Conservation (phyloP, 2,329 filamentous ascomycete species). For the Colletotrichum endophyticum region DNA sequence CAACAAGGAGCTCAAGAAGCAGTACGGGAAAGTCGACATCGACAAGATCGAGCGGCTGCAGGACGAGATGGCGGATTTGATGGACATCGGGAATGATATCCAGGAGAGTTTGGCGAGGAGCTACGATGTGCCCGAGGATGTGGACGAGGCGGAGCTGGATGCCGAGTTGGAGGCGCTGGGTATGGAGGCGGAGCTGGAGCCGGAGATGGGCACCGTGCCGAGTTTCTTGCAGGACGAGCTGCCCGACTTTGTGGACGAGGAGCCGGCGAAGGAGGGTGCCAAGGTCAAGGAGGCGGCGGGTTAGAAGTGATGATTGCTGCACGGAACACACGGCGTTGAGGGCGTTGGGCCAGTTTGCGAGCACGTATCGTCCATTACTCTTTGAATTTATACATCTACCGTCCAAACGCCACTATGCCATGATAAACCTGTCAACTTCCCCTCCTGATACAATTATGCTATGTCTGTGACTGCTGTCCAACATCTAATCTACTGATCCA, state of each 20-base stretch:
- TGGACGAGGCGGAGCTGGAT: constrained; percentile 95
- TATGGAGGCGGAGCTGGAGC: constrained; percentile 90
- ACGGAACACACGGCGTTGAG: neutral
- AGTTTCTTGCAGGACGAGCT: constrained; percentile 89
- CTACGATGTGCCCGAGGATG: constrained; percentile 95
- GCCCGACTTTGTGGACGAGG: constrained; percentile 92
- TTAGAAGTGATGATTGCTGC: neutral
- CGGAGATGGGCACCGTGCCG: constrained; percentile 69
- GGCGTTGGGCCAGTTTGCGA: neutral
- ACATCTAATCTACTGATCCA: constrained; percentile 59
- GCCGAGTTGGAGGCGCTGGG: constrained; percentile 94
- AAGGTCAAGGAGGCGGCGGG: constrained; percentile 83
- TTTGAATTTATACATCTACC: neutral
- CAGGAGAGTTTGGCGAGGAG: constrained; percentile 90
- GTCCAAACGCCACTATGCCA: neutral
- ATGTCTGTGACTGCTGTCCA: constrained; percentile 6
- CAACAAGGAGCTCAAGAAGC: constrained; percentile 88
- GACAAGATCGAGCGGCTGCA: constrained; percentile 98
- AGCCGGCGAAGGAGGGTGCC: constrained; percentile 72
- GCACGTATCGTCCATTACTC: neutral
- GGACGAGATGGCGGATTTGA: constrained; percentile 98
- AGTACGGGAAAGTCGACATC: constrained; percentile 97
- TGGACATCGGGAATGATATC: constrained; percentile 98
- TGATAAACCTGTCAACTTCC: neutral
- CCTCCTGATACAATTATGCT: constrained; percentile 3